Evolutionary conservation across 2,329 filamentous ascomycete species (phyloP), one percentile per base, ranked within the genome.

Genomic region (Fusarium irregulare): DNA sequence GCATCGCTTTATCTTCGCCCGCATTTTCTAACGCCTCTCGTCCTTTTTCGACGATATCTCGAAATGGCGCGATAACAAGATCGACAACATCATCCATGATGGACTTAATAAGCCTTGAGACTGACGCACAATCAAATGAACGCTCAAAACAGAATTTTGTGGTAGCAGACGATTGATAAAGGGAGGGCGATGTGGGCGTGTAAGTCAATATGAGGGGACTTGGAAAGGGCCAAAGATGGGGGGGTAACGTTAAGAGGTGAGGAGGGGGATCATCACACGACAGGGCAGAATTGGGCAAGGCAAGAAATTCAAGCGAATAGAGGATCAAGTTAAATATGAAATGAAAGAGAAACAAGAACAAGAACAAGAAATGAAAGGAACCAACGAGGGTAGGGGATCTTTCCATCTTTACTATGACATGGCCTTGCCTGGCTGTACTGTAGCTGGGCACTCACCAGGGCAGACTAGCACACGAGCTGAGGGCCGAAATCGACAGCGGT

Each of bases 41-140:
- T 32, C 82, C 85, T 78, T 86, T 87, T 45, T 85, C 82, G 54
- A 86, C 82, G 57, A 88, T 83, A 46, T 88, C 85, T 55, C 77
- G 80, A 70, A 88, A 88, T 28, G 85, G 85, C 37, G 80, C 79
- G 28, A 87, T 76, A 40, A 87, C 83, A 47, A 88, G 82, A 46
- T 80, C 78, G 46, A 72, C 71, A 25, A 83, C 77, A 51, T 80
- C 76, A 60, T 83, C 80, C 82, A 84, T 84, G 64, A 41, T 63
- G 62, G 63, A 49, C 49, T 41, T 13, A 21, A 42, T 2, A 25
- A 27, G 45, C 27, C 18, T 55, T 34, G 41, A 58, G 48, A 47
- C 34, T 61, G 48, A 47, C 25, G 28, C 21, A 40, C 21, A 30
- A 27, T 30, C 51, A 27, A 48, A 41, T 32, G n/a, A 47, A 48